Percentiles rank a stretch among this genome's conserved stretches.
phyloP scores from a whole-genome alignment of 371 early-diverging fungal species.

The Lichtheimia corymbifera region DNA sequence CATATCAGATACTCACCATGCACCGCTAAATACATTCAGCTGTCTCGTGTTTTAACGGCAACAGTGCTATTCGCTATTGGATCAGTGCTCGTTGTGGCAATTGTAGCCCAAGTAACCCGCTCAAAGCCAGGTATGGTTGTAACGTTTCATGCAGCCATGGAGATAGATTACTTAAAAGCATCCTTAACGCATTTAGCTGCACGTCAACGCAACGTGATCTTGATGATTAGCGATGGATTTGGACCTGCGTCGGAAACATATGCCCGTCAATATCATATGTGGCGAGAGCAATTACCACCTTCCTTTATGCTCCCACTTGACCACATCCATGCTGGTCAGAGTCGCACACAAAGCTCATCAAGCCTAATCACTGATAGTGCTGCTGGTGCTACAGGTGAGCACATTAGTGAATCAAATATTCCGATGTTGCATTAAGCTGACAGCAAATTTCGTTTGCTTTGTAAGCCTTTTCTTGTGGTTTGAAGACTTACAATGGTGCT shows the following conservation, averaged over 20 bases:
- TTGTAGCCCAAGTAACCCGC: too few relatives aligned
- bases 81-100: too few relatives aligned
- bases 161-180: too few relatives aligned
- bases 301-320: conserved; percentile 71
- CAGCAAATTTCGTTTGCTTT: too few relatives aligned
- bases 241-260: conserved; percentile 92
- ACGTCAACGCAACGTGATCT: conserved; percentile 69
- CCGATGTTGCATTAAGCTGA: too few relatives aligned
- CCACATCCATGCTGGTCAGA: conserved; percentile 82
- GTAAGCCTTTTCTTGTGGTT: conserved; percentile 77
- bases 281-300: conserved; percentile 47
- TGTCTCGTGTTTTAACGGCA: too few relatives aligned
- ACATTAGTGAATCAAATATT: too few relatives aligned
- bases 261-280: conserved; percentile 76
- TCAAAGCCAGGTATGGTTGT: too few relatives aligned
- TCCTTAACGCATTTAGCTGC: background rate
- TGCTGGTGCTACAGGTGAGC: conserved; percentile 83
- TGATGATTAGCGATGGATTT: conserved; percentile 93
- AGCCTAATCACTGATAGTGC: conserved; percentile 93
- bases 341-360: conserved; percentile 80
- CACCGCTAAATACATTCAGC: too few relatives aligned
- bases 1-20: too few relatives aligned
- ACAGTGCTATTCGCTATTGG: too few relatives aligned
- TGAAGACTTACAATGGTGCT: conserved; percentile 91
- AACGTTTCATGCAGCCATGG: too few relatives aligned